A percentile compares a stretch with the other conserved stretches of the same genome.
These are phyloP conservation scores for Betula pendula DNA, from an alignment of 306 rosid species.

Conservation along the genomic window DNA sequence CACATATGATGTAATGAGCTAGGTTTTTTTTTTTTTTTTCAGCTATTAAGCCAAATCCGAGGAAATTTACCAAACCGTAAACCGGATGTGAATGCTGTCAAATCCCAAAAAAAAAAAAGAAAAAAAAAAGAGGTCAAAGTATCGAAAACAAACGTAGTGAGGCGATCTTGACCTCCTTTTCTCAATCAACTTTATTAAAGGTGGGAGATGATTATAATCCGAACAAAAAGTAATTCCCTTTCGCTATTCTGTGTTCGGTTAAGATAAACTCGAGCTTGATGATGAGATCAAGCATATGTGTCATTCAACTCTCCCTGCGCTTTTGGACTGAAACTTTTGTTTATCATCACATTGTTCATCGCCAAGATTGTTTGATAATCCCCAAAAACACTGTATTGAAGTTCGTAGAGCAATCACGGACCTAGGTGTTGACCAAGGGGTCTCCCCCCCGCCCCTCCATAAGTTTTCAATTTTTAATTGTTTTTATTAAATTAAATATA, in stretches of 20 bases:
- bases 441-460: too few relatives aligned
- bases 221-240: slow-evolving; percentile 32
- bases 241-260: slow-evolving; percentile 22
- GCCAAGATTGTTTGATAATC: not conserved
- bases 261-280: slow-evolving; percentile 37
- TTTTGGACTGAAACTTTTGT: slow-evolving; percentile 32
- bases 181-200: slow-evolving; percentile 40
- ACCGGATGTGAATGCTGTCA: too few relatives aligned
- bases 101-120: not conserved
- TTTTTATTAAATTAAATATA: too few relatives aligned
- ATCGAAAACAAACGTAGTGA: not conserved
- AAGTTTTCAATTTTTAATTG: too few relatives aligned
- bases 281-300: slow-evolving; percentile 31
- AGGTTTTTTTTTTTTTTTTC: too few relatives aligned
- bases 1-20: too few relatives aligned
- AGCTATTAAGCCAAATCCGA: too few relatives aligned
- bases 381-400: slow-evolving; percentile 7
- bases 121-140: not conserved
- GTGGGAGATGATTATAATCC: slow-evolving; percentile 42
- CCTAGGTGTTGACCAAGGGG: too few relatives aligned
- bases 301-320: slow-evolving; percentile 29
- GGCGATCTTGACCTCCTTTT: slow-evolving; percentile 3
- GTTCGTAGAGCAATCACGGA: not conserved
- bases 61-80: too few relatives aligned
- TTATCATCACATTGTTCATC: slow-evolving; percentile 42